Conservation (phyloP, 2,329 filamentous ascomycete species). For the Exophiala xenobiotica region DNA sequence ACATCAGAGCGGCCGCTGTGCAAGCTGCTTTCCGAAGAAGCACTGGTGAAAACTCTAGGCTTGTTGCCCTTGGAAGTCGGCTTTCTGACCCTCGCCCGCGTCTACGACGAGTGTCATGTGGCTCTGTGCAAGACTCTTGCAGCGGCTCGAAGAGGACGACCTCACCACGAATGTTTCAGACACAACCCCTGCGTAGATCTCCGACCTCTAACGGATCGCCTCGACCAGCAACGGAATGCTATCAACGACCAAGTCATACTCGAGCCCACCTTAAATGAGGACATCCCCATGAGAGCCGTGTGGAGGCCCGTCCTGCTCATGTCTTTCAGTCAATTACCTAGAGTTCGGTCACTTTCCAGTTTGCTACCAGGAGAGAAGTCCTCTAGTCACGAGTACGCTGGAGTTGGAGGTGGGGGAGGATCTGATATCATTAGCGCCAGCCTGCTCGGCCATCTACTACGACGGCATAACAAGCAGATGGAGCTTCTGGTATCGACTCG, state of each 20-base stretch:
- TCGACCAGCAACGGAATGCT: constrained; percentile 3
- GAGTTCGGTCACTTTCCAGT: constrained; percentile 15
- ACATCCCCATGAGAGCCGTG: background rate
- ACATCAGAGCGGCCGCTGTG: constrained; percentile 19
- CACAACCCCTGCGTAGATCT: constrained; percentile 20
- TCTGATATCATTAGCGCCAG: constrained; percentile 31
- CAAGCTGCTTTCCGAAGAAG: constrained; percentile 12
- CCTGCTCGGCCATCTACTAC: constrained; percentile 26
- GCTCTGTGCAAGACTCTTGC: constrained; percentile 16
- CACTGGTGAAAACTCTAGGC: constrained; percentile 15
- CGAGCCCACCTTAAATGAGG: constrained; percentile 7
- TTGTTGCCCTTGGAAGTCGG: constrained; percentile 6
- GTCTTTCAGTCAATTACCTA: constrained; percentile 24
- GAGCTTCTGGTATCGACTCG: constrained; percentile 28
- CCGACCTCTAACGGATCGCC: constrained; percentile 10
- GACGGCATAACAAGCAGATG: constrained; percentile 21
- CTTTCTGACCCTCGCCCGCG: constrained; percentile 24
- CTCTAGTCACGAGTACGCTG: constrained; percentile 19
- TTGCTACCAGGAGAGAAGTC: constrained; percentile 23
- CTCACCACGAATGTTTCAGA: constrained; percentile 14
- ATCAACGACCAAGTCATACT: constrained; percentile 19
- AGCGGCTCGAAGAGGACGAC: constrained; percentile 8
- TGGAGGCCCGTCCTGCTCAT: constrained; percentile 21
- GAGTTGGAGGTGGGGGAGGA: constrained; percentile 29
- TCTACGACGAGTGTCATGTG: constrained; percentile 27